Base-by-base conservation (phyloP, 805 yeast genomes). In the Dipodascus albidus region DNA sequence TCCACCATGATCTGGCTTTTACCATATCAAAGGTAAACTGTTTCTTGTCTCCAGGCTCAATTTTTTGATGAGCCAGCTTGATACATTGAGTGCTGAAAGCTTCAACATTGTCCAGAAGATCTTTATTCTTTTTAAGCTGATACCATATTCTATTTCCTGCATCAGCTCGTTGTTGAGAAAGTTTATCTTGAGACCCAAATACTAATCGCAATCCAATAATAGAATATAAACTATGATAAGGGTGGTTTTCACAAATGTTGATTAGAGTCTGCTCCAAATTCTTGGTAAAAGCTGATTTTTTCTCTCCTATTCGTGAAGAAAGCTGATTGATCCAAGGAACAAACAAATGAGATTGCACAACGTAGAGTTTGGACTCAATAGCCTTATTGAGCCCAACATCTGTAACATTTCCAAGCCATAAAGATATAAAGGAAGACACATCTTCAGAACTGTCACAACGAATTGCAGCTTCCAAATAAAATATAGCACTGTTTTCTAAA, bases 251-350 rank as follows among this genome's bases (percentile, higher is more conserved):
- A 52, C 83, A 74, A 11, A 84, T 62, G 9, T 72, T 62, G 11
- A 69, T 56, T 35, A 87, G 66, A 15, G 86, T 64, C 1, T 63
- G 59, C 35, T 75, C 74, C 21, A 89, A 65, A 1, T 76, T 61
- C 1, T 56, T 62, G 61, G 87, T 96, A 60, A 88, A 89, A 0
- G 60, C 62, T 1, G 74, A 64, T 0, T 59, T 52, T 8, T 78
- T 85, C 35, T 67, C 69, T 0, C 78, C 68, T 15, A 90, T 62
- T 53, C 93, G 72, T 0, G 97, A 87, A 2, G 86, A 73, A 48
- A 90, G 73, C 63, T 90, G 98, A 55, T 84, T 82, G 38, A 83
- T 73, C 96, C 97, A 90, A 0, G 88, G 78, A 3, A 87, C 72
- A 52, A 88, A 78, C 59, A 82, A 82, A 62, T 73, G 71, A 14